Evolutionary conservation across 208 protist species (phyloP).

Genomic region (Porcisia deanei): DNA sequence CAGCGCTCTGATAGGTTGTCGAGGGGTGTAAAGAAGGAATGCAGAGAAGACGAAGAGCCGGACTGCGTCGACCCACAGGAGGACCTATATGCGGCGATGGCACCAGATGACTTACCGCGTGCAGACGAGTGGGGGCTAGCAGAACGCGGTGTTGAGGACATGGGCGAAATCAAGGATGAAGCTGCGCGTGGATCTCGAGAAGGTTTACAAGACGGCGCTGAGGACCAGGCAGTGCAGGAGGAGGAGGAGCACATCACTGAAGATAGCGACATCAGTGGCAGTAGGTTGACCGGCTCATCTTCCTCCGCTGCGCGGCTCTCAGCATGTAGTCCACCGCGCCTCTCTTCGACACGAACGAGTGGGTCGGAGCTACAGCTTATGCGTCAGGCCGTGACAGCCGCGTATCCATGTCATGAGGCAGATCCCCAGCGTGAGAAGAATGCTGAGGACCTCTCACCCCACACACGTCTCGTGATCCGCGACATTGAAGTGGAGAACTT

Average conservation of each 20-base stretch:
- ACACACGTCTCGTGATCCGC: conserved; percentile 94
- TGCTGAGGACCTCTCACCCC: not conserved
- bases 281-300: conserved; percentile 1
- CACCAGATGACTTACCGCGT: not conserved
- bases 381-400: not conserved
- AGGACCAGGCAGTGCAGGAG: not conserved
- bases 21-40: not conserved
- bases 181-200: not conserved
- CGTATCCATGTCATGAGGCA: not conserved
- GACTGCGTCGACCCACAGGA: not conserved
- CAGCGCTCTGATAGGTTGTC: not conserved
- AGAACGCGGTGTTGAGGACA: not conserved
- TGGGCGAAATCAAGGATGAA: not conserved
- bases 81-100: not conserved
- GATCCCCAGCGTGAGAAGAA: not conserved
- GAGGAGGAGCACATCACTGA: not conserved
- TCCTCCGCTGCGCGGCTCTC: conserved; percentile 14
- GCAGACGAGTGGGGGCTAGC: not conserved
- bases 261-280: not conserved
- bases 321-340: not conserved
- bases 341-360: conserved; percentile 25
- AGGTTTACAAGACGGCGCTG: not conserved
- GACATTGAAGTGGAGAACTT: conserved; percentile 99
- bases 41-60: conserved; percentile 1
- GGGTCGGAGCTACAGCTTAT: conserved; percentile 29